Evolutionary conservation across 495 filamentous ascomycete genomes (phyloP).

Genomic region (Recurvomyces mirabilis): DNA sequence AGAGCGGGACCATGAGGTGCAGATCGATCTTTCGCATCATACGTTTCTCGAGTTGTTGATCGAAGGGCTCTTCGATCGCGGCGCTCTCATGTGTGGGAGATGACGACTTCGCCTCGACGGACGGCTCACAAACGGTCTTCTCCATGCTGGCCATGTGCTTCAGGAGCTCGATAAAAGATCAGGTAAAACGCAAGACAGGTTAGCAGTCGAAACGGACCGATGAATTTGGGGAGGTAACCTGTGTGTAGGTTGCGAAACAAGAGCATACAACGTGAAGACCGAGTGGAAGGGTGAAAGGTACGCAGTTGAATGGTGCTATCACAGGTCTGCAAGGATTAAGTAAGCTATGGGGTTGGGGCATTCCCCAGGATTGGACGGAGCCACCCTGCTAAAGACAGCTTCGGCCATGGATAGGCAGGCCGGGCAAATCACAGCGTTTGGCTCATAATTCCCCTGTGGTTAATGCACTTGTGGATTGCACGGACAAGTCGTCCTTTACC

Average conservation of each 20-base stretch:
- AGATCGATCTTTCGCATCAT: slow-evolving; percentile 22
- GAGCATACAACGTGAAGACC: neutral
- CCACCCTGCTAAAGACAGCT: neutral
- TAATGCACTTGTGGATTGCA: too few species aligned
- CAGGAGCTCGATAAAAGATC: neutral
- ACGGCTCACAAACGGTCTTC: neutral
- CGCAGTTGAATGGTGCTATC: neutral
- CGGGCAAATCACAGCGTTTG: neutral
- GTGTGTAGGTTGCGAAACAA: neutral
- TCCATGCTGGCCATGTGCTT: neutral
- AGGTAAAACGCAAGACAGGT: neutral
- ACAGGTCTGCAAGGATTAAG: too few species aligned
- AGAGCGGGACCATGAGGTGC: slow-evolving; percentile 30
- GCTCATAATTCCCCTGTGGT: neutral
- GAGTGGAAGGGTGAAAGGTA: neutral
- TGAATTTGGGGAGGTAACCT: neutral
- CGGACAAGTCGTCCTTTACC: too few species aligned
- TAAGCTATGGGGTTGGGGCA: too few species aligned
- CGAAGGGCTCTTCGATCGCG: neutral
- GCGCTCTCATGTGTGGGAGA: neutral
- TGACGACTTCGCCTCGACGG: neutral
- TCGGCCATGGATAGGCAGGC: neutral
- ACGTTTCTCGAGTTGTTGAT: slow-evolving; percentile 13
- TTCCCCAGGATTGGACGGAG: neutral
- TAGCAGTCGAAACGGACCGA: neutral